These are phyloP conservation scores for Beta lomatogona DNA, from an alignment of 179 eudicot genomes.

Conservation along the genomic window DNA sequence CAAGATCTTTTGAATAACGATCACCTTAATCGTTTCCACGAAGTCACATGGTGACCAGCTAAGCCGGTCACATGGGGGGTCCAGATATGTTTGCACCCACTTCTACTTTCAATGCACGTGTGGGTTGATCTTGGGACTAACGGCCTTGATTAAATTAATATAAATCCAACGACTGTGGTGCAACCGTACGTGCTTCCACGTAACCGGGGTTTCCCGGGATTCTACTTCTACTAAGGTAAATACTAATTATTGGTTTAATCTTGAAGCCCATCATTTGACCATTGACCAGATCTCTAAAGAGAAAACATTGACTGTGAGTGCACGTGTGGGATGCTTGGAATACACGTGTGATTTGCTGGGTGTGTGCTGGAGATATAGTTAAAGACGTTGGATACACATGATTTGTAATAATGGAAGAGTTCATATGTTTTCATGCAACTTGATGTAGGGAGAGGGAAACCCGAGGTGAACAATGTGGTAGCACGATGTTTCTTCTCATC, in stretches of 20 bases:
- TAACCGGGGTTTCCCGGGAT: constrained; percentile 21
- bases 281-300: constrained; percentile 32
- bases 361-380: constrained; percentile 34
- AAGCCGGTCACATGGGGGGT: constrained; percentile 36
- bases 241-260: constrained; percentile 3
- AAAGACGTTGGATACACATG: constrained; percentile 39
- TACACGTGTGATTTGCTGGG: constrained; percentile 44
- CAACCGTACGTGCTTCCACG: constrained; percentile 22
- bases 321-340: constrained; percentile 32
- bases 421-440: constrained; percentile 10
- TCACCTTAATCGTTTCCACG: constrained; percentile 25
- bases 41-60: constrained; percentile 37
- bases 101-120: constrained; percentile 19
- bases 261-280: constrained; percentile 29
- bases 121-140: constrained; percentile 16
- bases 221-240: too few species aligned
- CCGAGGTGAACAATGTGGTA: constrained; percentile 26
- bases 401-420: constrained; percentile 16
- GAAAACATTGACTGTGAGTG: constrained; percentile 25
- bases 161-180: constrained; percentile 13
- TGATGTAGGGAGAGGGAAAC: background rate
- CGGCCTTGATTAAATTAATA: background rate
- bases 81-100: constrained; percentile 23
- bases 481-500: constrained; percentile 21
- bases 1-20: constrained; percentile 31